Evolutionary conservation across 2,329 filamentous ascomycete species (phyloP).

Genomic region (Tolypocladium nubicola): DNA sequence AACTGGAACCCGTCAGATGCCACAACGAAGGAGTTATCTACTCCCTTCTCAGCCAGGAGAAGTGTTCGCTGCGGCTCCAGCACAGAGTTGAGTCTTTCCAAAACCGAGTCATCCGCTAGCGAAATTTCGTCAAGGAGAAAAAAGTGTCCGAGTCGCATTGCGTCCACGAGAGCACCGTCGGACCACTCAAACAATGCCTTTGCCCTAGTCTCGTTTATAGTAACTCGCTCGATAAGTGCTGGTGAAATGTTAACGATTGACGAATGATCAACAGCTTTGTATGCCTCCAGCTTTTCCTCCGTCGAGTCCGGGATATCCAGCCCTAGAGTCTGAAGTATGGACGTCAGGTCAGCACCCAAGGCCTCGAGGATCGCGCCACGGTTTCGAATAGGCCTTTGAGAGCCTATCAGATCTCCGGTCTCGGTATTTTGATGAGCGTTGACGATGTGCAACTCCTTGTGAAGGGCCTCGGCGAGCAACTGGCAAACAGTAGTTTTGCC

Average conservation of each 20-base stretch:
- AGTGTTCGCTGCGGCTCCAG: constrained; percentile 81
- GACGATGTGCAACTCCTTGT: constrained; percentile 71
- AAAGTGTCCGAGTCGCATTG: constrained; percentile 82
- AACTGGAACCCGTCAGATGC: constrained; percentile 82
- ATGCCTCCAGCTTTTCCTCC: constrained; percentile 47
- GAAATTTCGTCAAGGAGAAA: constrained; percentile 98
- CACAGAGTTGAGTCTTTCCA: constrained; percentile 93
- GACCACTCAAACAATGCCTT: constrained; percentile 94
- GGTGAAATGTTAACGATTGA: constrained; percentile 36
- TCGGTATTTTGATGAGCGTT: constrained; percentile 99
- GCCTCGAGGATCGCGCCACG: constrained; percentile 59
- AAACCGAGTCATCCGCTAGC: constrained; percentile 89
- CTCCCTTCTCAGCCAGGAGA: constrained; percentile 86
- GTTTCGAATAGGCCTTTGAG: constrained; percentile 85
- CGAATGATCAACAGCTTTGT: constrained; percentile 38
- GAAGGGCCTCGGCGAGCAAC: constrained; percentile 71
- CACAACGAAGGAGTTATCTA: constrained; percentile 68
- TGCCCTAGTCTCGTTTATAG: constrained; percentile 45
- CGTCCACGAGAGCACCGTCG: constrained; percentile 84
- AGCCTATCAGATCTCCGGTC: constrained; percentile 92
- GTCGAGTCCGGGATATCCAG: constrained; percentile 29
- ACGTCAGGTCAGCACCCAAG: constrained; percentile 50
- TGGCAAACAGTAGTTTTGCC: constrained; percentile 97
- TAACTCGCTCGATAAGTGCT: constrained; percentile 35
- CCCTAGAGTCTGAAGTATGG: constrained; percentile 31